Percentiles rank a stretch among this genome's conserved stretches.
Evolutionary conservation across 1,139 yeast species (phyloP).

Genomic region (Kodamaea alishanica): DNA sequence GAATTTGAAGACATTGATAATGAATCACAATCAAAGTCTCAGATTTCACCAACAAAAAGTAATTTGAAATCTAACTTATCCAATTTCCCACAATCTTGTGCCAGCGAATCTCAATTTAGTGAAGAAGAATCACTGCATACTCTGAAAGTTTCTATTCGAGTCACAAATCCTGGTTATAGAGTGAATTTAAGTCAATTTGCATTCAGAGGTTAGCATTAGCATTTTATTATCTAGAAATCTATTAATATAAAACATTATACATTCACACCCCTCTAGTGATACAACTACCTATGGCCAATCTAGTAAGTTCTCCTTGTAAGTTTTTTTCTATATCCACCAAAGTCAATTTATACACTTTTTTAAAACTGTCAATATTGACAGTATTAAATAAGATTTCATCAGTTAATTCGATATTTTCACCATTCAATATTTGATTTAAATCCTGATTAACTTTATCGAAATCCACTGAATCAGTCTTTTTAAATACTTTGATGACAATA

Average conservation of each 20-base stretch:
- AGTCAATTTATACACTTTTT: slow-evolving; percentile 38
- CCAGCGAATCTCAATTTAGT: slow-evolving; percentile 1
- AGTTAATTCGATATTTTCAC: slow-evolving; percentile 16
- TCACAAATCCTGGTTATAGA: neutral
- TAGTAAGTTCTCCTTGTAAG: slow-evolving; percentile 27
- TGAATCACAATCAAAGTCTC: slow-evolving; percentile 6
- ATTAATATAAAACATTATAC: slow-evolving; percentile 7
- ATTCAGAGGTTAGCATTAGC: slow-evolving; percentile 15
- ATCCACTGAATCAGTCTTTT: slow-evolving; percentile 7
- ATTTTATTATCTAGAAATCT: slow-evolving; percentile 8
- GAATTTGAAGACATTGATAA: slow-evolving; percentile 14
- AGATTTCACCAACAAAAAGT: neutral
- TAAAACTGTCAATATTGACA: slow-evolving; percentile 31
- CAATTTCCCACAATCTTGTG: slow-evolving; percentile 2
- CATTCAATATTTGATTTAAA: slow-evolving; percentile 14
- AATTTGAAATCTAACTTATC: slow-evolving; percentile 1
- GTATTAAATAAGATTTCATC: slow-evolving; percentile 24
- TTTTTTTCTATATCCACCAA: slow-evolving; percentile 22
- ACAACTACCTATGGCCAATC: slow-evolving; percentile 40
- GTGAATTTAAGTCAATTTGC: slow-evolving; percentile 18
- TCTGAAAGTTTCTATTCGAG: no score
- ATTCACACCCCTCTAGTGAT: slow-evolving; percentile 32
- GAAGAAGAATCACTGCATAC: slow-evolving; percentile 1
- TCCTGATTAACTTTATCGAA: neutral
- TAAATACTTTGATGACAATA: slow-evolving; percentile 32